These are phyloP conservation scores for Gossypium arboreum DNA, from an alignment of 345 rosid species.

Conservation along the genomic window DNA sequence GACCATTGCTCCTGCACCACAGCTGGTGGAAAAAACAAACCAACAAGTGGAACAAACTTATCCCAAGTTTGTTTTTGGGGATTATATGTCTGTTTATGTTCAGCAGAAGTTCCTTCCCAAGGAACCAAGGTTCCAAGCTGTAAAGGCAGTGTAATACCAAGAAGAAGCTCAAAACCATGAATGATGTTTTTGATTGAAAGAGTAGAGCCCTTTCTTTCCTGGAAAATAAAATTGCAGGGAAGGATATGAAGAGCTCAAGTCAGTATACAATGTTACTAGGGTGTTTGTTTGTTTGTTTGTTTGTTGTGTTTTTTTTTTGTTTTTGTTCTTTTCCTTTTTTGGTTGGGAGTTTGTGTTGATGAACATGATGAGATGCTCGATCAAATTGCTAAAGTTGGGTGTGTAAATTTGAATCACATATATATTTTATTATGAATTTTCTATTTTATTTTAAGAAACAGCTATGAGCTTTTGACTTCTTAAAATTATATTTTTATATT, in stretches of 20 bases:
- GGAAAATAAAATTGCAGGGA: neutral
- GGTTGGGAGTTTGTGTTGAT: no score
- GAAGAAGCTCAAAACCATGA: neutral
- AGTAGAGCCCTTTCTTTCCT: slow-evolving; percentile 24
- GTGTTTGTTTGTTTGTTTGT: no score
- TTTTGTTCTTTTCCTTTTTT: neutral
- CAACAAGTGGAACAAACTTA: slow-evolving; percentile 33
- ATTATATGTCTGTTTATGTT: slow-evolving; percentile 79
- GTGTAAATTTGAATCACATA: neutral
- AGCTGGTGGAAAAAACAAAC: slow-evolving; percentile 25
- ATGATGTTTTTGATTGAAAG: neutral
- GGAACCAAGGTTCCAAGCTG: slow-evolving; percentile 83
- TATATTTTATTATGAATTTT: neutral
- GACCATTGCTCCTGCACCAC: slow-evolving; percentile 65
- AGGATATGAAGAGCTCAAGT: slow-evolving; percentile 22
- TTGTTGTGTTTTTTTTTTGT: no score
- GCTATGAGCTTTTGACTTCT: neutral
- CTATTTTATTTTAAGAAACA: neutral
- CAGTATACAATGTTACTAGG: neutral
- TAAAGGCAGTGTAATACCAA: slow-evolving; percentile 35
- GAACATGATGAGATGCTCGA: no score
- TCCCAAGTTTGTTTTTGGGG: slow-evolving; percentile 82
- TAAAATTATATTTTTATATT: neutral
- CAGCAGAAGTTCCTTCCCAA: slow-evolving; percentile 83
- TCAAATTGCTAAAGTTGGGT: neutral